Evolutionary conservation across 2,329 filamentous ascomycete species (phyloP), one percentile per base, ranked within the genome.

Genomic region (Pleoardoris graminearum): DNA sequence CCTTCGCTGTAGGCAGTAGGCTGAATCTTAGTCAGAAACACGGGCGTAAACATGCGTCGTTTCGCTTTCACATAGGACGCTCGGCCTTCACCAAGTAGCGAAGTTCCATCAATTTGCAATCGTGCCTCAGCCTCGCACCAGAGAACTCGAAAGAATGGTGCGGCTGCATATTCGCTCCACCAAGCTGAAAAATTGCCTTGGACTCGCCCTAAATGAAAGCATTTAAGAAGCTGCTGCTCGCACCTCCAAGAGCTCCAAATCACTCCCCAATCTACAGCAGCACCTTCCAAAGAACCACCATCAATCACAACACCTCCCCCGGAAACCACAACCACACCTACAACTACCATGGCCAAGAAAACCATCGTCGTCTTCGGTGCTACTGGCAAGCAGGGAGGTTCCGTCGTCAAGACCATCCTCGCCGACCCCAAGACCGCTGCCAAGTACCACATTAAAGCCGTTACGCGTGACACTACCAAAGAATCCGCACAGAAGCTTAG

Each of bases 361-460:
- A 47, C 44, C 32, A 47, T 47, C n/a, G 44, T 47, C 32, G 70
- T 82, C 22, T 79, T 81, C 12, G 73, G 73, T 32, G 73, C 71
- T 3, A 75, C 73, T 7, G 72, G 73, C 49, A 72, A 75, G 48
- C 74, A 76, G 63, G 73, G 75, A 51, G 72, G 73, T 37, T 70
- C 71, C n/a, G 57, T 72, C 30, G 63, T 76, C 51, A 47, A 65
- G 30, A 66, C 71, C 21, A 66, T 77, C 16, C 63, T 75, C 50
- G 45, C 59, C 17, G 73, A 80, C 56, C 61, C 75, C 2, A 60
- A 65, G 3, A 71, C 81, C 19, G 77, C 76, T 1, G 59, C 73
- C 33, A 57, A 75, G 44, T 82, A 75, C 68, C 74, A 66, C 37
- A 66, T 82, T 50, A 76, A 80, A 8, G 79, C 71, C 37, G 73